Evolutionary conservation across 2,329 filamentous ascomycete genomes (phyloP), one percentile per base, ranked within the genome.

Genomic region (Colletotrichum salicis): DNA sequence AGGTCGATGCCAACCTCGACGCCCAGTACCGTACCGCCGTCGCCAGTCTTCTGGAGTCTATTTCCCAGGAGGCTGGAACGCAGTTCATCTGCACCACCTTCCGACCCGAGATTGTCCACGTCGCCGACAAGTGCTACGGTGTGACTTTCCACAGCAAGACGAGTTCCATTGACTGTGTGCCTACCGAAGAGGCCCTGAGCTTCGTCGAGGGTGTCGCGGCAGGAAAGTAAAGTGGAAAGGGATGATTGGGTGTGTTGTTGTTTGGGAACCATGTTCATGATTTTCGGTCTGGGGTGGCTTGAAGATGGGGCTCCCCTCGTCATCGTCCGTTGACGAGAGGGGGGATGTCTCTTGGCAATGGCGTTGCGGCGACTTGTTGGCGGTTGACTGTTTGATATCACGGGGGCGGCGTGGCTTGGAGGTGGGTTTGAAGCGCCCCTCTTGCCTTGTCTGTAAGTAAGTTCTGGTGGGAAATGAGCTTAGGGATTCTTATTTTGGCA

Each of bases 21-120:
- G 95, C 96, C 1, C 96, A 99, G 83, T 99, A 99, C 85, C 93
- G 96, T 73, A 98, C 96, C 1, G 96, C 96, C 1, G 96, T 99
- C 12, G 96, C 96, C 3, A 89, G 94, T 68, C 94, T 98, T 85
- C 88, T 99, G 27, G 87, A 96, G 78, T 92, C 91, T 66, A 95
- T 94, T 74, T 94, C 92, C 15, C 85, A 88, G 71, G 89, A 91
- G 75, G 88, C 87, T 15, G 87, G 88, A 73, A 91, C 88, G 62
- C 88, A 99, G 81, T 99, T 99, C 80, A 99, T 99, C 82, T 98
- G 96, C 87, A 99, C 96, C 4, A 99, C 96, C 2, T 99, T 99
- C 90, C 89, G 96, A 70, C 96, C 96, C 1, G 96, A 99, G 84
- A 98, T 99, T 88, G 89, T 99, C 74, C 90, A 93, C 73, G 94